Percentiles rank a stretch among this genome's conserved stretches.
Conservation (phyloP, 768 basidiomycete genomes). For the Panaeolus papilionaceus region DNA sequence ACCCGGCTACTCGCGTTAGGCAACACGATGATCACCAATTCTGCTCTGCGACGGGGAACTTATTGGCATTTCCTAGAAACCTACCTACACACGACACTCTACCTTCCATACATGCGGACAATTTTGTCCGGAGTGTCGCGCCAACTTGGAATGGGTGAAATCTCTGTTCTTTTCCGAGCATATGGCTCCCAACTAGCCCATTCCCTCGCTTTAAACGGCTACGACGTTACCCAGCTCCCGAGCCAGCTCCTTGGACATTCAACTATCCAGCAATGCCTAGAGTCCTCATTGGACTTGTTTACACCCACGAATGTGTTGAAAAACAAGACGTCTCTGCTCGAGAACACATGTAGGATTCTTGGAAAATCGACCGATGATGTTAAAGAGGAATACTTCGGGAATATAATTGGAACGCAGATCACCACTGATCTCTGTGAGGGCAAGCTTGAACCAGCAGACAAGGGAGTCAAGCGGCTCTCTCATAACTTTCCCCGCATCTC, state of each 20-base stretch:
- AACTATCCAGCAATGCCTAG: slow-evolving; percentile 69
- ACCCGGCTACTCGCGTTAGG: slow-evolving; percentile 74
- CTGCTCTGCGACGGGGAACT: slow-evolving; percentile 76
- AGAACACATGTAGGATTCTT: slow-evolving; percentile 65
- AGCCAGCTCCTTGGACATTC: slow-evolving; percentile 78
- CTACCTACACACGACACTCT: slow-evolving; percentile 47
- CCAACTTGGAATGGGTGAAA: slow-evolving; percentile 66
- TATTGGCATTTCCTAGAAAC: slow-evolving; percentile 91
- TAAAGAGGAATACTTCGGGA: slow-evolving; percentile 67
- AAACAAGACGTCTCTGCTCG: slow-evolving; percentile 51
- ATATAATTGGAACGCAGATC: slow-evolving; percentile 69
- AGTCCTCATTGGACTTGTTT: slow-evolving; percentile 68
- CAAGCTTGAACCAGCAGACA: slow-evolving; percentile 17
- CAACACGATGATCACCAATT: slow-evolving; percentile 82
- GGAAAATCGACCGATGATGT: slow-evolving; percentile 58
- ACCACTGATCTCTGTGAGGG: slow-evolving; percentile 42
- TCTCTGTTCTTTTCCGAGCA: slow-evolving; percentile 73
- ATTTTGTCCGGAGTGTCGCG: slow-evolving; percentile 67
- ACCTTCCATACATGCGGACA: slow-evolving; percentile 49
- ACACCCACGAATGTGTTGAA: slow-evolving; percentile 70
- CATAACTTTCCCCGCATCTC: slow-evolving; percentile 21
- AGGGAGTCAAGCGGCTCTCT: slow-evolving; percentile 22
- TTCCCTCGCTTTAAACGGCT: slow-evolving; percentile 58
- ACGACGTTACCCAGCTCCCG: slow-evolving; percentile 68
- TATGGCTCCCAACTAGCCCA: slow-evolving; percentile 81